Base-by-base conservation (phyloP, 2,329 filamentous ascomycete species). In the Penicillium janthinellum region DNA sequence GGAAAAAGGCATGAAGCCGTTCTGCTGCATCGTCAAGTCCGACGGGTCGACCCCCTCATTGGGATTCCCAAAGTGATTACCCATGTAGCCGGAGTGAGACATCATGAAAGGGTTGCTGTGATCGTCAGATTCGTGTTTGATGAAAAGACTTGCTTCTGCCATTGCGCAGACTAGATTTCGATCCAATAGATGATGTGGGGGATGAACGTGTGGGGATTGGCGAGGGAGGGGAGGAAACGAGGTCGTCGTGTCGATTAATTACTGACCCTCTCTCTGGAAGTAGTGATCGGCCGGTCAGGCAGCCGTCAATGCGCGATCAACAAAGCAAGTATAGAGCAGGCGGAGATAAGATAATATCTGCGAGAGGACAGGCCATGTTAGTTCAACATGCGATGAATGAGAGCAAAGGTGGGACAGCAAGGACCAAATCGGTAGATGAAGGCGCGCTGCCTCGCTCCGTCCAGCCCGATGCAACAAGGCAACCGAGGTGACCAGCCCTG, bases 41-140 rank as follows among this genome's bases (percentile, higher is more conserved):
- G 91, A 94, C 11, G 94, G 94, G 72, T 97, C 91, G 71, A 97
- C 88, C 71, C 84, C 81, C 64, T 82, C 83, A 65, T 84, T 83
- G 64, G 82, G 82, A 65, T 77, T 74, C 62, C 77, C 80, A 74
- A 84, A 85, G 65, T 84, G 83, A 58, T 83, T 82, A 59, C 77
- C 75, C 77, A 86, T 83, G 57, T 81, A 83, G 62, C 78, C 78
- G 66, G 78, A 77, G 63, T 82, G 78, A 63, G 77, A 78, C 70
- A 79, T 77, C 69, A 82, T 79, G 73, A 81, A 84, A 51, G 73
- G 75, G 58, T 75, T 88, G 68, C 79, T 78, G 70, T 84, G 83
- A 64, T 89, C 86, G 75, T 88, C 84, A 62, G 85, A 83, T 74
- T 90, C 86, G 77, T 84, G 82, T 79, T 90, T 90, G 77, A 90